Base-by-base conservation (phyloP, 768 basidiomycete genomes). In the Candolleomyces aberdarensis region DNA sequence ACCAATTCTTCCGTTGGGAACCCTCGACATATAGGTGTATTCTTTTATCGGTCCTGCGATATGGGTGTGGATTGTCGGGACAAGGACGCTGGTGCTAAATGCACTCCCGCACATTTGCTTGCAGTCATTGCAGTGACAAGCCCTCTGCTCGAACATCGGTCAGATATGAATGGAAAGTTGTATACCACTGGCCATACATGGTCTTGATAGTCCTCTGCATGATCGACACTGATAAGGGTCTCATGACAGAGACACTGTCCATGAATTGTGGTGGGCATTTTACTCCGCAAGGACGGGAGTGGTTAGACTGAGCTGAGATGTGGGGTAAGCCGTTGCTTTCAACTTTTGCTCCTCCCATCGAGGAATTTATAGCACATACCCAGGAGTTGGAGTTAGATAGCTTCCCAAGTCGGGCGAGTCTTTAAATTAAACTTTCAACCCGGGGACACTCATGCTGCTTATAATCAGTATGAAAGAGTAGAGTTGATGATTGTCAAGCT, bases 111-210 rank as follows among this genome's bases (percentile, higher is more conserved):
- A 40, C 1, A 39, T 19, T 43, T 43, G 54, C 40, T 56, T 56
- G 54, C 54, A 56, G 54, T 56, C 54, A 36, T 36, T 43, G 40
- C 54, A 56, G 22, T 56, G 54, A 26, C 54, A 56, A 17, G 54
- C 54, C 40, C 54, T 56, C 54, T 56, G 22, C 6, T 14, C 6
- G 19, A 46, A 9, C 10, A 17, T 8, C 44, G 8, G 32, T 40
- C 31, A 31, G 20, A 14, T 53, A n/a, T 3, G 40, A 56, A 39
- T 3, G 19, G 8, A 10, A 8, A 15, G 31, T 5, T 20, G 6
- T 41, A 36, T 11, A 20, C 10, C 54, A 19, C 7, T 56, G 19
- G 6, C 20, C 54, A 43, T 41, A 56, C 54, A 43, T 56, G 54
- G 41, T 56, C 40, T 15, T n/a, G 36, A 26, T 56, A 56, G 19